These are phyloP conservation scores for Heliamphora exappendiculata DNA, from an alignment of 148 eudicot species.

Conservation along the genomic window DNA sequence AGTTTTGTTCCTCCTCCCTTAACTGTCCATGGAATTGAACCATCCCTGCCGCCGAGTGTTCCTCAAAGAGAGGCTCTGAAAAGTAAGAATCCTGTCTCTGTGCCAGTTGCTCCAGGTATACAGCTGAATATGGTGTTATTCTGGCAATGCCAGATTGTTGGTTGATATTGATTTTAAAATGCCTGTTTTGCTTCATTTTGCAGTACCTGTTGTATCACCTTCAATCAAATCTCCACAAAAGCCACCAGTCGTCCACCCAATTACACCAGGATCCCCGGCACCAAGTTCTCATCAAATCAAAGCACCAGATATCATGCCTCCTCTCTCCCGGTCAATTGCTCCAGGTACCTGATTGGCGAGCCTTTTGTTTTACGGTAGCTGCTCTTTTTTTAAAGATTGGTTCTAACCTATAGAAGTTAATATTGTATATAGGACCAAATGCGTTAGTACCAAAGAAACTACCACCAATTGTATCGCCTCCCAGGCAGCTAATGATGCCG, in stretches of 20 bases:
- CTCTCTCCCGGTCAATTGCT: conserved; percentile 16
- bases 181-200: conserved; percentile 7
- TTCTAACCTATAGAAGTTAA: background rate
- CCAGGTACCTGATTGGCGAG: conserved; percentile 27
- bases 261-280: conserved; percentile 22
- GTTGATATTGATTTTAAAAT: conserved; percentile 14
- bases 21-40: conserved; percentile 15
- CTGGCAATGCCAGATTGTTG: conserved; percentile 2
- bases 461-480: conserved; percentile 17
- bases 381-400: background rate
- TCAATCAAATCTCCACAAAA: conserved; percentile 33
- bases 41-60: conserved; percentile 25
- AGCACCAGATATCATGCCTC: conserved; percentile 19
- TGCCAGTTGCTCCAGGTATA: conserved; percentile 43
- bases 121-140: background rate
- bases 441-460: conserved; percentile 17
- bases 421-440: conserved; percentile 6
- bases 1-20: conserved; percentile 29
- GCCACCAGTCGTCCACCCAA: conserved; percentile 18
- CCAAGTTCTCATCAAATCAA: conserved; percentile 24
- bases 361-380: background rate
- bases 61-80: conserved; percentile 25
- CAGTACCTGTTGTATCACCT: conserved; percentile 35
- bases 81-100: conserved; percentile 23
- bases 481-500: conserved; percentile 10